phyloP scores from a whole-genome alignment of 345 rosid genomes.

The Luvunga scandens region DNA sequence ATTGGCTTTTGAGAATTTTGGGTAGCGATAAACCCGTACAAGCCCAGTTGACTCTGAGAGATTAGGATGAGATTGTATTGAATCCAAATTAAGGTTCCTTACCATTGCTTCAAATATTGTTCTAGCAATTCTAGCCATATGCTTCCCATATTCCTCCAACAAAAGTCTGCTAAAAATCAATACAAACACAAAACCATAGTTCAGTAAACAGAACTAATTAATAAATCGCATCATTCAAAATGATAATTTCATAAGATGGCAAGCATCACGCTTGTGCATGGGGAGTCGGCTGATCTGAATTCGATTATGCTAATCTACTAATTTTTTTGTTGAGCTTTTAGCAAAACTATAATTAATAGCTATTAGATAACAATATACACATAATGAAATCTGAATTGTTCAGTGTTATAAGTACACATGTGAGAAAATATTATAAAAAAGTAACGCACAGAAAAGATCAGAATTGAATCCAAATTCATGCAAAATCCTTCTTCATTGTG shows the following conservation, averaged over 20 bases:
- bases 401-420: too few relatives aligned
- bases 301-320: too few relatives aligned
- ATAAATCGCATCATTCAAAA: not conserved
- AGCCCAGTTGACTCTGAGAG: constrained; percentile 55
- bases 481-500: too few relatives aligned
- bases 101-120: constrained; percentile 48
- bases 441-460: too few relatives aligned
- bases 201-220: not conserved
- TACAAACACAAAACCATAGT: not conserved
- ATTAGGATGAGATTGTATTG: constrained; percentile 19
- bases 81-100: constrained; percentile 41
- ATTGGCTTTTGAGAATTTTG: constrained; percentile 9
- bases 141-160: constrained; percentile 67
- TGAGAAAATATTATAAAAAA: too few relatives aligned
- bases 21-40: constrained; percentile 66
- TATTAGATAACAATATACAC: too few relatives aligned
- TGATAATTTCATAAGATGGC: not conserved
- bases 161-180: constrained; percentile 28
- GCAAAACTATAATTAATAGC: too few relatives aligned
- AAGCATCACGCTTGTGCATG: not conserved
- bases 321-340: too few relatives aligned
- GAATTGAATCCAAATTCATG: too few relatives aligned
- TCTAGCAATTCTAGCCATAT: constrained; percentile 46
- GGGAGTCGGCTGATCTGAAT: too few relatives aligned
- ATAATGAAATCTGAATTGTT: too few relatives aligned